Base-by-base conservation (phyloP, 192 early-diverging fungal genomes). In the Pecoramyces ruminantium region DNA sequence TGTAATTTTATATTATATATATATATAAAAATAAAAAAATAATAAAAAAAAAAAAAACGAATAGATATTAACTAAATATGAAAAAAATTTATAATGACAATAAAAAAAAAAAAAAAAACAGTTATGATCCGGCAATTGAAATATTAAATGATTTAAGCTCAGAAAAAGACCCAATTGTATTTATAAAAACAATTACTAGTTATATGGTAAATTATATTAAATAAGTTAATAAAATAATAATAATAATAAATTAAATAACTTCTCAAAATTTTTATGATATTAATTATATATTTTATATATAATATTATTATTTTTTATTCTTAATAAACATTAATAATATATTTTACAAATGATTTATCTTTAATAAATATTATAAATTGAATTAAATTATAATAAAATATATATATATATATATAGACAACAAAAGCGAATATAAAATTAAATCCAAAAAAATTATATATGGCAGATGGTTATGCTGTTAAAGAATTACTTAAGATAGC, bases 401-500 rank as follows among this genome's bases (percentile, higher is more conserved):
- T n/a, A 6, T 34, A 34, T 34, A 6, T 11, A 34, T 34, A 11
- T 11, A 34, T 6, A 17, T 17, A 88, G 86, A 88, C 85, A 2
- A 86, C 86, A 14, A 88, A 88, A 82, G 86, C 89, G 11, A 87
- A 90, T 29, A 85, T 88, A 29, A 84, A 85, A 80, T 77, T 90
- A 30, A 90, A 90, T 81, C 87, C 87, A 0, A 82, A 85, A 29
- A 88, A 85, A 78, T 81, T 90, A 13, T 90, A 90, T 82, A 85
- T 83, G 80, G 89, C 87, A 2, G 89, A 90, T 79, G 87, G 87
- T 9, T 84, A 83, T 77, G 87, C 87, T 9, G 89, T 90, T 40
- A 84, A 83, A 78, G 89, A 90, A 78, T 80, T 90, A 29, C 28
- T 84, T 77, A 90, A 90, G 81, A 83, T 90, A 29, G 85, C 83